These are phyloP conservation scores for Ustilago loliicola DNA, from an alignment of 1,284 basidiomycete species.

Conservation along the genomic window DNA sequence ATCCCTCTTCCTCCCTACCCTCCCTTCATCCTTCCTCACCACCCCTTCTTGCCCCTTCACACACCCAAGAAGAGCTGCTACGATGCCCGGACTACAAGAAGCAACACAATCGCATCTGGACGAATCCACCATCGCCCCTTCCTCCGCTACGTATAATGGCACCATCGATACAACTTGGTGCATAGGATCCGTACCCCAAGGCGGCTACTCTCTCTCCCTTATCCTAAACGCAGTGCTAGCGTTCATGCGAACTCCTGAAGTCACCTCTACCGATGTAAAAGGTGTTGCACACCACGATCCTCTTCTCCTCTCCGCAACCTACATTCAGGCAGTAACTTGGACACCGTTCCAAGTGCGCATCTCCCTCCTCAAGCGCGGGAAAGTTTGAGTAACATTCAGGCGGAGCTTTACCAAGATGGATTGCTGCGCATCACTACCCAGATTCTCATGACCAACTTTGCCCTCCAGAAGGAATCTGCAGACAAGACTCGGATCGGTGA, in stretches of 20 bases:
- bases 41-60: not conserved
- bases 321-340: slow-evolving; percentile 41
- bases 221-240: slow-evolving; percentile 50
- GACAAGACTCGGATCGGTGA: slow-evolving; percentile 3
- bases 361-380: slow-evolving; percentile 36
- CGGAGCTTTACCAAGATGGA: slow-evolving; percentile 38
- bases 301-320: slow-evolving; percentile 36
- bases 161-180: slow-evolving; percentile 46
- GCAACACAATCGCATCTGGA: slow-evolving; percentile 22
- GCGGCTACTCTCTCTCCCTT: slow-evolving; percentile 52
- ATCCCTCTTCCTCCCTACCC: not conserved
- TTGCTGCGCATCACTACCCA: slow-evolving; percentile 37
- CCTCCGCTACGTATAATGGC: slow-evolving; percentile 23
- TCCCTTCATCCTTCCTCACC: not conserved
- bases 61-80: not conserved
- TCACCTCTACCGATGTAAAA: slow-evolving; percentile 28
- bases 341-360: slow-evolving; percentile 22
- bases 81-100: slow-evolving; percentile 33
- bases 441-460: slow-evolving; percentile 45
- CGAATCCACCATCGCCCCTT: slow-evolving; percentile 24
- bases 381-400: slow-evolving; percentile 45
- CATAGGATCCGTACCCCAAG: slow-evolving; percentile 50
- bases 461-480: slow-evolving; percentile 14
- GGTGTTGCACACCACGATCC: slow-evolving; percentile 36
- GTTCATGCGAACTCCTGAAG: slow-evolving; percentile 42